These are phyloP conservation scores for Monilinia fructigena DNA, from an alignment of 2,329 filamentous ascomycete genomes.

Conservation along the genomic window DNA sequence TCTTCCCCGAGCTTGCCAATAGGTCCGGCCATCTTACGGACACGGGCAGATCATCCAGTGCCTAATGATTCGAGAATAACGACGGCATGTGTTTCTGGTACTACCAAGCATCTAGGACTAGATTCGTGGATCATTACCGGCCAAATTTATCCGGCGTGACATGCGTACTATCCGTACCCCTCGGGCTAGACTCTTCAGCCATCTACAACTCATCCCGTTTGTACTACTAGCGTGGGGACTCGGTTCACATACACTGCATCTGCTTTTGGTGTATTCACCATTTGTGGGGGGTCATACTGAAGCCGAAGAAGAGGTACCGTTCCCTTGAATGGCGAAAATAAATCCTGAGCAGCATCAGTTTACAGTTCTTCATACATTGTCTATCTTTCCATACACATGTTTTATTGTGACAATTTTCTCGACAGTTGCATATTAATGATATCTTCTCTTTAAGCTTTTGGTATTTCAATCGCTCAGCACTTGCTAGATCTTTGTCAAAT, in stretches of 20 bases:
- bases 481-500: background rate
- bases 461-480: background rate
- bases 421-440: background rate
- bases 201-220: slow-evolving; percentile 14
- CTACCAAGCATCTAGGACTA: slow-evolving; percentile 1
- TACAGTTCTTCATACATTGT: background rate
- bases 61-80: background rate
- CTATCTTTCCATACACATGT: no score
- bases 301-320: background rate
- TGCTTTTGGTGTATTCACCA: background rate
- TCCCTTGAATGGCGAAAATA: background rate
- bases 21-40: background rate
- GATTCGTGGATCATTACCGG: slow-evolving; percentile 9
- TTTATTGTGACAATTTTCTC: background rate
- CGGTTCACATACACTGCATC: slow-evolving; percentile 9
- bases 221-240: slow-evolving; percentile 1
- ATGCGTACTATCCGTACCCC: background rate
- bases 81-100: background rate
- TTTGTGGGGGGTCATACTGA: slow-evolving; percentile 6
- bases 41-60: background rate
- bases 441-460: background rate
- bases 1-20: slow-evolving; percentile 7
- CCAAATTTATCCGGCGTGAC: background rate
- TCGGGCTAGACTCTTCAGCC: slow-evolving; percentile 7
- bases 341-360: background rate